Evolutionary conservation across 2,329 filamentous ascomycete species (phyloP), one percentile per base, ranked within the genome.

Genomic region (Claviceps sorghi): DNA sequence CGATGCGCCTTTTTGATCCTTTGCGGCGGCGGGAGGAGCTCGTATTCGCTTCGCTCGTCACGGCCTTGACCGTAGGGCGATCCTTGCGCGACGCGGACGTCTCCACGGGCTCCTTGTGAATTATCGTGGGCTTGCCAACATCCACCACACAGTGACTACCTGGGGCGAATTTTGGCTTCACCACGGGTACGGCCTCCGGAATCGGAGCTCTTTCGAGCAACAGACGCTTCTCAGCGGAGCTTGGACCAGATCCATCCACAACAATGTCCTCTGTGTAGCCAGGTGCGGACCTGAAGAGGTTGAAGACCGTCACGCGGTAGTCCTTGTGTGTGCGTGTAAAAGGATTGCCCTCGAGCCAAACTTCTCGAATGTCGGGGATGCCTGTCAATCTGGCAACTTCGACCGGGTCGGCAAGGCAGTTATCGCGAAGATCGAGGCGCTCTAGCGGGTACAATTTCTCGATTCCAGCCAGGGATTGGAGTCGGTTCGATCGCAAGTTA

Each of bases 251-350:
- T 2, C 85, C 83, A 65, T 98, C 93, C 59, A 98, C 91, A 46
- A 88, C 74, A 54, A 97, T 82, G 63, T 98, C 93, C 58, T 95
- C 87, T 0, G 83, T 85, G 62, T 93, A 95, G 5, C 93, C 93
- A 11, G 91, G 88, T 0, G 88, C 89, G 54, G 81, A 83, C 57
- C 93, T 82, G 74, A 98, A 98, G 2, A 97, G 75, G 61, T 97
- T 98, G 80, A 98, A 96, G 56, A 97, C 94, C 21, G 83, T 86
- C 57, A 95, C 76, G 48, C 93, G 82, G 64, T 95, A 95, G 59
- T 85, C 82, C 54, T 83, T 77, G 64, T 96, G 88, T 1, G 88
- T 90, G 59, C 86, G 88, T 44, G 85, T 86, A 61, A 97, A 96
- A 0, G 90, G 88, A 61, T 98, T 98, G 22, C 88, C 88, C 55